phyloP scores from a whole-genome alignment of 2,329 filamentous ascomycete genomes.

The Fusarium secorum region DNA sequence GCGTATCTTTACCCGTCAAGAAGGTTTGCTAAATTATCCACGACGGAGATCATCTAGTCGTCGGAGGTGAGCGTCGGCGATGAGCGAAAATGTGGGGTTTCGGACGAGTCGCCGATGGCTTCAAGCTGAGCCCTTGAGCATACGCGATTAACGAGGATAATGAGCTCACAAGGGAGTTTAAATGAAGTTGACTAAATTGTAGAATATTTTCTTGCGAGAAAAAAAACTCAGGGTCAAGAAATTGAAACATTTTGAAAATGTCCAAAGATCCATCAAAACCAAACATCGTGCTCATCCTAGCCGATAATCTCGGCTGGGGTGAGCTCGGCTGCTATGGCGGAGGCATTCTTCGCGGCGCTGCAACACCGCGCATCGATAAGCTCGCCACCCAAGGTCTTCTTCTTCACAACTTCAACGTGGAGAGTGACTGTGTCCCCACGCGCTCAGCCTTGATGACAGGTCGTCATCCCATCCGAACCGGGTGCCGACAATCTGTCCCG shows the following conservation, averaged over 20 bases:
- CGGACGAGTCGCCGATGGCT: not conserved
- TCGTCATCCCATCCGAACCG: conserved; percentile 47
- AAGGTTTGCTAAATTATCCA: not conserved
- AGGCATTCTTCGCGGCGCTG: conserved; percentile 44
- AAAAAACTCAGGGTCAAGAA: not conserved
- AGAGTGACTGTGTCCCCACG: conserved; percentile 48
- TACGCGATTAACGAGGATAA: not conserved
- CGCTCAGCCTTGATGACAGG: conserved; percentile 49
- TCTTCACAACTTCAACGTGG: conserved; percentile 50
- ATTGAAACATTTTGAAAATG: not conserved
- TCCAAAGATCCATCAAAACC: conserved; percentile 32
- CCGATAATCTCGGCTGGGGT: conserved; percentile 51
- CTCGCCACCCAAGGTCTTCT: conserved; percentile 45
- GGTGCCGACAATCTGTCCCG: conserved; percentile 46
- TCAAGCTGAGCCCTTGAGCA: not conserved
- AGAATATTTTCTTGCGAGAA: not conserved
- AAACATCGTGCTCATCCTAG: conserved; percentile 46
- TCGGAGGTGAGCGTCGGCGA: conserved; percentile 35
- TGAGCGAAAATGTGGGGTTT: conserved; percentile 30
- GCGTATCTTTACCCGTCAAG: not conserved
- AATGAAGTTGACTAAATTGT: not conserved
- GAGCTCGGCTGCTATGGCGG: conserved; percentile 48
- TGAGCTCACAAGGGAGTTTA: not conserved
- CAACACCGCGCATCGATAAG: conserved; percentile 46
- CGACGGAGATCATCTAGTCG: not conserved